Percentiles rank a stretch among this genome's conserved stretches.
Conservation (phyloP, 1,284 basidiomycete species). For the Naganishia cerealis region DNA sequence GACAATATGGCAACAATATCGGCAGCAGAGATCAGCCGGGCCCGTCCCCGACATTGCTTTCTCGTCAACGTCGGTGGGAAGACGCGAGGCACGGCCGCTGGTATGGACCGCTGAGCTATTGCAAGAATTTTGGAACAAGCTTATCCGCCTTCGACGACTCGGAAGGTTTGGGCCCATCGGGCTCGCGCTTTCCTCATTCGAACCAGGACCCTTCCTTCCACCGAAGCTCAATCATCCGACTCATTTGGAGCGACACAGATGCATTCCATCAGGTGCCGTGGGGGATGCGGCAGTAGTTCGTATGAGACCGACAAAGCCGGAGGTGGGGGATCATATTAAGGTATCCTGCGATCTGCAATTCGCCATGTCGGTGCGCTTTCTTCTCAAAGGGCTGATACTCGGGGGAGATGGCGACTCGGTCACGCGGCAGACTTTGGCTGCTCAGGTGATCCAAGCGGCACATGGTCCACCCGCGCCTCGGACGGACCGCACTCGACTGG, state of each 20-base stretch:
- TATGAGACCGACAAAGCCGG: constrained; percentile 34
- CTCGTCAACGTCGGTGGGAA: background rate
- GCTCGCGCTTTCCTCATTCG: constrained; percentile 5
- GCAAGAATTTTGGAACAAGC: constrained; percentile 5
- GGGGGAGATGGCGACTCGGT: constrained; percentile 6
- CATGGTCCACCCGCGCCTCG: background rate
- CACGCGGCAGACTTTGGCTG: background rate
- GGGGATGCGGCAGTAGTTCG: background rate
- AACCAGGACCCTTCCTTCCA: background rate
- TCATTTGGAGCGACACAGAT: background rate
- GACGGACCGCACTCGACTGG: background rate
- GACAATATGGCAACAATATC: background rate
- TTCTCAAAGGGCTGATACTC: constrained; percentile 39
- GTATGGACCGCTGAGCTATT: constrained; percentile 27
- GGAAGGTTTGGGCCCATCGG: constrained; percentile 11
- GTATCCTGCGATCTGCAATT: constrained; percentile 43
- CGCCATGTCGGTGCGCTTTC: constrained; percentile 43
- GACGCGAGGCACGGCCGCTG: background rate
- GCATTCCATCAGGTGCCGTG: background rate
- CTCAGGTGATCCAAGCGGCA: background rate
- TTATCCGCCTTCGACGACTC: constrained; percentile 13
- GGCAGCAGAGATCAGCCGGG: background rate
- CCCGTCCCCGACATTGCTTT: background rate
- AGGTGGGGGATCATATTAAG: constrained; percentile 47
- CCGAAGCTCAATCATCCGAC: background rate